These are phyloP conservation scores for Whalleya microplaca DNA, from an alignment of 2,329 filamentous ascomycete genomes.

Conservation along the genomic window DNA sequence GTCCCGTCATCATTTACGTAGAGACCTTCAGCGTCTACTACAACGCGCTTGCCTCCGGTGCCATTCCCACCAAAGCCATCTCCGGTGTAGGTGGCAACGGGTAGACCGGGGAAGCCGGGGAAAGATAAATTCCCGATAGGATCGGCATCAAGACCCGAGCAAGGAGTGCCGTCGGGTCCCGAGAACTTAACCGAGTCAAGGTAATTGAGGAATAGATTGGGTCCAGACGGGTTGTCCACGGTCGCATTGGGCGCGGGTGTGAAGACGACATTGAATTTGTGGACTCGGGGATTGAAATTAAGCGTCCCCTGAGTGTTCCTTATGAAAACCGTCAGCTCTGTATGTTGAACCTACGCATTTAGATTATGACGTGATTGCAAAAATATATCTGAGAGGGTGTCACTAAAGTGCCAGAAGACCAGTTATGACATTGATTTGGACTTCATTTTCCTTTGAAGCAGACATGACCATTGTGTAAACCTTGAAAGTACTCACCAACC, in stretches of 20 bases:
- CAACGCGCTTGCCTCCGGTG: slow-evolving; percentile 60
- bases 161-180: slow-evolving; percentile 63
- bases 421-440: background rate
- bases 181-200: slow-evolving; percentile 67
- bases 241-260: slow-evolving; percentile 56
- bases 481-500: slow-evolving; percentile 55
- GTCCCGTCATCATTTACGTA: slow-evolving; percentile 61
- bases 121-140: slow-evolving; percentile 55
- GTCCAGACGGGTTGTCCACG: slow-evolving; percentile 53
- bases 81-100: slow-evolving; percentile 65
- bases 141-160: slow-evolving; percentile 67
- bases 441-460: slow-evolving; percentile 6
- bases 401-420: no score
- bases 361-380: background rate
- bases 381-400: no score
- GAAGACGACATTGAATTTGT: slow-evolving; percentile 67
- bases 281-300: slow-evolving; percentile 69
- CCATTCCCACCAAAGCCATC: slow-evolving; percentile 69
- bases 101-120: slow-evolving; percentile 63
- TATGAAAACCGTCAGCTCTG: background rate
- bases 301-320: slow-evolving; percentile 71
- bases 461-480: background rate
- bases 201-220: slow-evolving; percentile 67
- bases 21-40: slow-evolving; percentile 69
- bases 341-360: background rate